Base-by-base conservation (phyloP, 2,329 filamentous ascomycete species). In the Capronia coronata region DNA sequence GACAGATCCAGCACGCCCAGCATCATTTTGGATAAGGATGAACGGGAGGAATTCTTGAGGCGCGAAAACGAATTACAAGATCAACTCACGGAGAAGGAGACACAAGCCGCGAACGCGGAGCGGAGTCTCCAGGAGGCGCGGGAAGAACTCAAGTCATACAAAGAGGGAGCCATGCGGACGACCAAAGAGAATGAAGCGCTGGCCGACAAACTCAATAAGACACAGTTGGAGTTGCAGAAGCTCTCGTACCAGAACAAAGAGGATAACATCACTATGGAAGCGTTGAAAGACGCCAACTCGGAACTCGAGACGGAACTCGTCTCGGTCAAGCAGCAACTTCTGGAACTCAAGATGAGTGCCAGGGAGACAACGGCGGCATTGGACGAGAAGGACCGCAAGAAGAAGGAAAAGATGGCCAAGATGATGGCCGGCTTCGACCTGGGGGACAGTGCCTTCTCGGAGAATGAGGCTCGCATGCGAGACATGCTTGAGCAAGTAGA, bases 351-450 rank as follows among this genome's bases (percentile, higher is more conserved):
- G 73, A 96, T 97, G 86, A 93, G 83, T 60, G 89, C 91, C 49
- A 94, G 93, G 72, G 93, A 97, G 71, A 91, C 86, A 1, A 89
- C 81, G 38, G 89, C 89, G 7, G 84, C 88, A 13, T 73, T 94
- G 16, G 91, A 97, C 61, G 93, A 97, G 71, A 98, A 98, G 76
- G 94, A 97, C 71, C 91, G 89, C 76, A 90, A 89, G 73, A 98
- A 98, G 77, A 88, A 90, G 1, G 93, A 98, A 72, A 93, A 94
- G 71, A 98, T 98, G 93, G 93, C 93, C 37, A 87, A 96, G 77
- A 98, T 98, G 93, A 96, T 98, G 91, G 93, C 93, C 51, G 89
- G 91, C 2, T 97, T 98, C 62, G 91, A 98, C 63, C 79, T 98
- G 27, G 91, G 89, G 38, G 84, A 86, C 42, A 90, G 96, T 50